Base-by-base conservation (phyloP, 2,329 filamentous ascomycete species). In the Diaporthe destruens region DNA sequence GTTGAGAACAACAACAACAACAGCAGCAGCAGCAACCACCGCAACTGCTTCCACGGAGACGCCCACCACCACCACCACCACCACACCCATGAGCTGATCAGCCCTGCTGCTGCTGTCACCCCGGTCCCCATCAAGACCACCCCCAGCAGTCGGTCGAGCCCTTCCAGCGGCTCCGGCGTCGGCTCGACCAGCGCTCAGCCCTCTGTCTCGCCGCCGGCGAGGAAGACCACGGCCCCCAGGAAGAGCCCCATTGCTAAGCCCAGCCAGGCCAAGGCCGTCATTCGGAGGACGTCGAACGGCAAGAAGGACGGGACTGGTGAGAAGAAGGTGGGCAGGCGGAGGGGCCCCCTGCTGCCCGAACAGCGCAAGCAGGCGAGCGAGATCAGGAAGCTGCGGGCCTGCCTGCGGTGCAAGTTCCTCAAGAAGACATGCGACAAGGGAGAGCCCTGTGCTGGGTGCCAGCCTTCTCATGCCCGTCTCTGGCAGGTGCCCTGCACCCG, bases 371-470 rank as follows among this genome's bases (percentile, higher is more conserved):
- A 98, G 83, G 96, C 96, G 34, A 96, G 95, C 79, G 96, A 98
- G 84, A 98, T 98, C 81, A 91, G 96, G 82, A 98, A 98, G 84
- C 87, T 98, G 78, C 90, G 96, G 80, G 96, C 96, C 61, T 98
- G 96, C 82, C 87, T 98, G 78, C 92, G 96, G 76, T 98, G 96
- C 90, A 98, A 98, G 85, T 98, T 98, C 87, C 88, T 98, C 82
- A 98, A 98, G 89, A 98, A 98, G 89, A 98, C 96, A 63, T 98
- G 96, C 81, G 96, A 98, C 84, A 98, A 97, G 86, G 96, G 96
- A 75, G 95, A 98, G 85, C 96, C 96, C 72, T 98, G 96, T 83
- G 93, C 92, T 78, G 96, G 96, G 61, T 98, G 96, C 86, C 94
- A 98, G 85, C 96, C 96, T 66, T 97, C 95, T 25, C 96, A 98